These are phyloP conservation scores for Penicillium sp. DNA, from an alignment of 2,329 filamentous ascomycete species.

Conservation along the genomic window DNA sequence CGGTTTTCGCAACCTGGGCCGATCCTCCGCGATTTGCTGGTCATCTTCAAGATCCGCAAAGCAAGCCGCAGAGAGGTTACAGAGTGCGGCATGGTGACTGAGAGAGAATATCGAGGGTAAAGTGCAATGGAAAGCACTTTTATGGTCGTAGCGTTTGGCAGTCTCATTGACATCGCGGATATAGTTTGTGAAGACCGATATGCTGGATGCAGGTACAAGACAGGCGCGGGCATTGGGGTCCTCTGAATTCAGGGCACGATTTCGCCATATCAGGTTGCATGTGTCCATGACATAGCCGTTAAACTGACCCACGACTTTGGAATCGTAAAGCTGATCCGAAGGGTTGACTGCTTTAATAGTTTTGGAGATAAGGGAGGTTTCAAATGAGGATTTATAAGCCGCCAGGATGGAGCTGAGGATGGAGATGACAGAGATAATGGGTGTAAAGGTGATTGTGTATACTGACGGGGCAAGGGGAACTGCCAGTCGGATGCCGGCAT, in stretches of 20 bases:
- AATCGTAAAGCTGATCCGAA: constrained; percentile 51
- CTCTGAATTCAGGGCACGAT: constrained; percentile 65
- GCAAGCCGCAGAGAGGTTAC: constrained; percentile 48
- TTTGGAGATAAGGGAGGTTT: constrained; percentile 55
- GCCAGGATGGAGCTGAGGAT: constrained; percentile 70
- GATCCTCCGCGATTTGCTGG: constrained; percentile 21
- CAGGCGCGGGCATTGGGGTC: constrained; percentile 64
- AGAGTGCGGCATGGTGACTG: constrained; percentile 48
- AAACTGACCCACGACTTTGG: constrained; percentile 66
- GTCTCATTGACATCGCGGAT: constrained; percentile 40
- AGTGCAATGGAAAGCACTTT: constrained; percentile 32
- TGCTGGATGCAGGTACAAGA: constrained; percentile 49
- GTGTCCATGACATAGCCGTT: constrained; percentile 86
- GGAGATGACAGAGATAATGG: constrained; percentile 64
- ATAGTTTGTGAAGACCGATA: constrained; percentile 45
- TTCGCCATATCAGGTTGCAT: constrained; percentile 80
- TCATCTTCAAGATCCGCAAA: constrained; percentile 53
- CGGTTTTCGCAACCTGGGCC: constrained; percentile 47
- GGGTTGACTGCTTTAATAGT: constrained; percentile 34
- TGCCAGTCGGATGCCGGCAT: constrained; percentile 62
- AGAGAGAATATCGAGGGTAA: constrained; percentile 49
- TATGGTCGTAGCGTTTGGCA: constrained; percentile 30
- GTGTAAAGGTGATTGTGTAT: constrained; percentile 69
- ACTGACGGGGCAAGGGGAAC: constrained; percentile 68
- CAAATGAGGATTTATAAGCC: constrained; percentile 72